A percentile compares a stretch with the other conserved stretches of the same genome.
These are phyloP conservation scores for Microcera coccophila DNA, from an alignment of 2,329 filamentous ascomycete genomes.

Conservation along the genomic window DNA sequence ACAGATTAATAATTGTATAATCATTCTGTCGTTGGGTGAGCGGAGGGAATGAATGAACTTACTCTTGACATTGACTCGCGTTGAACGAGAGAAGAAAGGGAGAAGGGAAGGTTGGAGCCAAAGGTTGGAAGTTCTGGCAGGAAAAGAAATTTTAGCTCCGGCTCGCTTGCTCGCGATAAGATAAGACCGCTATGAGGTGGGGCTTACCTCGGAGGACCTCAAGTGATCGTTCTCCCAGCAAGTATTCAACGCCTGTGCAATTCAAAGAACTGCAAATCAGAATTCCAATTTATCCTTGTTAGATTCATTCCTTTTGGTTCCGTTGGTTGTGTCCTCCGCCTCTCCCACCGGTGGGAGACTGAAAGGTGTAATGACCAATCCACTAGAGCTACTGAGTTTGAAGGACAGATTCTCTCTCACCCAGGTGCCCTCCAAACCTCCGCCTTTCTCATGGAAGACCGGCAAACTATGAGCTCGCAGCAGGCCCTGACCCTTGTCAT, in stretches of 20 bases:
- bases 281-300: slow-evolving; percentile 71
- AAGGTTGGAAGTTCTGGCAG: slow-evolving; percentile 16
- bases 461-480: slow-evolving; percentile 79
- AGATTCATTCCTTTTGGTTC: slow-evolving; percentile 47
- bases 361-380: slow-evolving; percentile 82
- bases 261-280: too few relatives aligned
- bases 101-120: slow-evolving; percentile 14
- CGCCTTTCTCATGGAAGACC: slow-evolving; percentile 82
- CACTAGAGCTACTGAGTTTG: slow-evolving; percentile 72
- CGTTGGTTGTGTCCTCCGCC: slow-evolving; percentile 45
- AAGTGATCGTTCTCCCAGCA: too few relatives aligned
- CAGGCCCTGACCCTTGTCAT: slow-evolving; percentile 75
- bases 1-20: slow-evolving; percentile 54
- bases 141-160: background rate
- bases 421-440: slow-evolving; percentile 64
- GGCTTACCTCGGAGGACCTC: too few relatives aligned
- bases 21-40: slow-evolving; percentile 36
- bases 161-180: slow-evolving; percentile 7
- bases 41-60: slow-evolving; percentile 4
- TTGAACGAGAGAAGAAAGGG: background rate
- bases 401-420: slow-evolving; percentile 86
- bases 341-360: slow-evolving; percentile 83
- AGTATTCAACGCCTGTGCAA: too few relatives aligned
- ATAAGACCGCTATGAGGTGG: slow-evolving; percentile 13
- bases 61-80: slow-evolving; percentile 9